Evolutionary conservation across 164 flowering plant species (phyloP).

Genomic region (Akebia trifoliata): DNA sequence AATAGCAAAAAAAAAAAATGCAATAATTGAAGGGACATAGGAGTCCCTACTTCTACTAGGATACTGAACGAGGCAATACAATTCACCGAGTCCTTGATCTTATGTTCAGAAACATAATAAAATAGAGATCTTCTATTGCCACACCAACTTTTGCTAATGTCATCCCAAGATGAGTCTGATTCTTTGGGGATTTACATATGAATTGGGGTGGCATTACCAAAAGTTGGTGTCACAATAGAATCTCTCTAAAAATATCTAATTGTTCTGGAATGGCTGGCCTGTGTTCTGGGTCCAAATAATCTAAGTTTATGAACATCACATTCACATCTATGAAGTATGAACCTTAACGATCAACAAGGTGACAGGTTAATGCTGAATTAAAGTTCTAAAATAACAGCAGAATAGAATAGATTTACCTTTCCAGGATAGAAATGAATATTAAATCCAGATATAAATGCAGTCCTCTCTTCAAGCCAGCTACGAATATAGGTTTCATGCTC

Average conservation of each 20-base stretch:
- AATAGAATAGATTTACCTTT: conserved; percentile 44
- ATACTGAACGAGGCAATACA: not conserved
- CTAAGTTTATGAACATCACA: not conserved
- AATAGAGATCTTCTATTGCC: too few species aligned
- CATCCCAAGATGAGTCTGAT: too few species aligned
- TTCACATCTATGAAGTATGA: too few species aligned
- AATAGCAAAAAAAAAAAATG: not conserved
- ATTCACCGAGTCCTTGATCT: not conserved
- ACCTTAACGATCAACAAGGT: too few species aligned
- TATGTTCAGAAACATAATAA: not conserved
- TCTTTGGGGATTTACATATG: too few species aligned
- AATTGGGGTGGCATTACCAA: too few species aligned
- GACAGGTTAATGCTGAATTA: not conserved
- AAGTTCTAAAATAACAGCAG: not conserved
- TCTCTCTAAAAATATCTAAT: too few species aligned
- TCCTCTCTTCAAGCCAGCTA: conserved; percentile 82
- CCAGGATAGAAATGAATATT: conserved; percentile 75
- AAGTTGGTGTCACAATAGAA: too few species aligned
- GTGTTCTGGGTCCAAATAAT: not conserved
- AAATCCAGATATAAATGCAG: conserved; percentile 48
- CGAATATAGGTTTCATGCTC: conserved; percentile 77
- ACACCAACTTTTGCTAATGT: too few species aligned
- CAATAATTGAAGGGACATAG: not conserved
- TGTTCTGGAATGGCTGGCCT: too few species aligned
- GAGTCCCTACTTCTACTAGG: not conserved